Evolutionary conservation across 169 alveolate species (phyloP).

Genomic region (Cryptosporidium xiaoi): DNA sequence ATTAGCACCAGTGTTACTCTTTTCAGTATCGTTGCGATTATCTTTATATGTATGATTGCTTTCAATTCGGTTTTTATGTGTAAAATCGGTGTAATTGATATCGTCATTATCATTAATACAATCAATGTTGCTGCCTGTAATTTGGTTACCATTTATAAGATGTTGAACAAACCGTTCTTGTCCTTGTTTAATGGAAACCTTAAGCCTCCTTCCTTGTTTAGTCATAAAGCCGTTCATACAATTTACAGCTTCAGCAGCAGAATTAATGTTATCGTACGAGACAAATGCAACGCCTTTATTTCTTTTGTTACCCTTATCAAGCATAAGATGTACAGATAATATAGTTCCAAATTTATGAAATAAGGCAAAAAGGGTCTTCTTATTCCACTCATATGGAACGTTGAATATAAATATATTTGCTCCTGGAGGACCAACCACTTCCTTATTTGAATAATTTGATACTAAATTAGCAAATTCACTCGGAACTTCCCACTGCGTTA

Average conservation of each 20-base stretch:
- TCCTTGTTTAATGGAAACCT: conserved; percentile 89
- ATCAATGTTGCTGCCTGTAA: neutral
- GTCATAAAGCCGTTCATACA: conserved; percentile 90
- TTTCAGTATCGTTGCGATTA: neutral
- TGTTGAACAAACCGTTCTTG: conserved; percentile 83
- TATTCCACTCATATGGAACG: conserved; percentile 93
- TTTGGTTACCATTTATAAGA: neutral
- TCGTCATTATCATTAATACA: neutral
- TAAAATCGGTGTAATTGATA: neutral
- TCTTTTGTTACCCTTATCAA: conserved; percentile 89
- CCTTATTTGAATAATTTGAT: conserved; percentile 75
- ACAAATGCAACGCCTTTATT: conserved; percentile 92
- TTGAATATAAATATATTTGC: conserved; percentile 93
- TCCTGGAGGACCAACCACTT: conserved; percentile 91
- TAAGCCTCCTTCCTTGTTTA: conserved; percentile 84
- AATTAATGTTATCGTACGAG: conserved; percentile 86
- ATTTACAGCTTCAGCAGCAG: conserved; percentile 90
- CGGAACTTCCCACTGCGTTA: conserved; percentile 92
- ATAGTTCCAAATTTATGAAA: conserved; percentile 89
- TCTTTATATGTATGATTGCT: neutral
- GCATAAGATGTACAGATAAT: conserved; percentile 89
- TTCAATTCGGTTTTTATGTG: neutral
- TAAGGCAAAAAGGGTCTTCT: conserved; percentile 84
- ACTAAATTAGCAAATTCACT: conserved; percentile 83
- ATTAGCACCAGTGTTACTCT: too few species aligned